Evolutionary conservation across 2,329 filamentous ascomycete genomes (phyloP), one percentile per base, ranked within the genome.

Genomic region (Lecanosticta acicola): DNA sequence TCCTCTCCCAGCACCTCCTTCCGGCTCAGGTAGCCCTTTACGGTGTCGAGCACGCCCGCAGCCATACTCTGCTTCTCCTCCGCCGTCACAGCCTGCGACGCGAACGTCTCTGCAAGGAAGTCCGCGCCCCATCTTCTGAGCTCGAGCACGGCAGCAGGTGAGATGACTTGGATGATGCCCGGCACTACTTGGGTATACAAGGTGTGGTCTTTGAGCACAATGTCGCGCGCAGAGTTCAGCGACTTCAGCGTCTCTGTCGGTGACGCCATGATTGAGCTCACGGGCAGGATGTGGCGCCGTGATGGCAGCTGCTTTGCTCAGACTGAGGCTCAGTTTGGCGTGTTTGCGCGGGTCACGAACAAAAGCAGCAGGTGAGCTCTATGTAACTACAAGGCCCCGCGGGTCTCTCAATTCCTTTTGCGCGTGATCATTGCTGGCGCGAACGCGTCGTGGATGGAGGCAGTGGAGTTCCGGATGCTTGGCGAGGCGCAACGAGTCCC

Each of bases 41-140:
- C 68, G 19, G 84, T 86, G 57, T 88, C 83, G 60, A 98, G 71
- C 48, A 94, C 87, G 56, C 84, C 82, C 70, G 93, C 75, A 16
- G 52, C 49, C 47, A 65, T 53, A 50, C 81, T 82, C 73, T 81
- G 87, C 74, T 97, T 98, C 66, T 86, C 82, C 42, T 83, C 76
- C 48, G 80, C 74, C 16, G 83, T 73, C 59, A 97, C 76, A 17
- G 85, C 81, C n/a, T 94, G 93, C 49, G 87, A 94, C 46, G 93
- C 85, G 70, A 98, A 97, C 2, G 90, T 89, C 72, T 98, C 93
- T 46, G 91, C 89, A 35, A 98, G 75, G 64, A 98, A 98, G 51
- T 96, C 90, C 53, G 90, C 84, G 19, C 91, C 93, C 93, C 93
- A 98, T 84, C 90, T 77, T 68, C 89, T 85, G 60, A 97, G 73